Evolutionary conservation across 371 early-diverging fungal species (phyloP), one percentile per base, ranked within the genome.

Genomic region (Mucor circinelloides): DNA sequence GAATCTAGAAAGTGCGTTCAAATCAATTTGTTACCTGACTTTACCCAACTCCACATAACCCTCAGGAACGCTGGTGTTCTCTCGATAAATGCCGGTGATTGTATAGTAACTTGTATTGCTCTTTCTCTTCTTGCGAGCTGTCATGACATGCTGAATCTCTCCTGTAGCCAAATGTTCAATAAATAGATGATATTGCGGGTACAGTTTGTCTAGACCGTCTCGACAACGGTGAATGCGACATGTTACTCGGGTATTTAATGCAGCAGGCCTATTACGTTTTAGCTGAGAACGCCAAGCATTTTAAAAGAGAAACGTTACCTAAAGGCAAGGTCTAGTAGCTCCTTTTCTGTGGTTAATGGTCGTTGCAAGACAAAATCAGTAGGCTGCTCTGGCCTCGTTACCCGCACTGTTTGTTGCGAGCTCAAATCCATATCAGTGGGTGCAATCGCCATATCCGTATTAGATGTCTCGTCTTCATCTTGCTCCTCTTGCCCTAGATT

Each of bases 161-260:
- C 76, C 75, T 10, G 83, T 80, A 6, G 46, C 70, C 55, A 92
- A 80, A 42, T 90, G 86, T 64, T 95, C 94, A 19, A 92, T 80
- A 61, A 70, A 90, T 13, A 95, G 71, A 59, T 93, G 90, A 66
- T 94, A 94, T 34, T 79, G 80, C 6, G 94, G 93, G 60, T 89
- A 85, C 25, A 92, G 63, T 73, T 87, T 89, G 58, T 90, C 90
- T 28, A 91, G 67, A 1, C 90, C 88, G 52, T 90, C 91, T 66
- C 87, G 87, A 58, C 82, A 83, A 21, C 95, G 89, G 12, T 85
- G 79, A 64, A 95, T 93, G 40, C 87, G 82, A 77, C 95, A 95
- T 62, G 87, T 84, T 63, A 94, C 83, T 54, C 89, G 86, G 65
- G 85, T 83, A 57, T 92, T 91, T 63, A 89, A 85, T 27, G 91